Percentiles rank a stretch among this genome's conserved stretches.
Conservation (phyloP, 768 basidiomycete genomes). For the Termitomyces titanicus region DNA sequence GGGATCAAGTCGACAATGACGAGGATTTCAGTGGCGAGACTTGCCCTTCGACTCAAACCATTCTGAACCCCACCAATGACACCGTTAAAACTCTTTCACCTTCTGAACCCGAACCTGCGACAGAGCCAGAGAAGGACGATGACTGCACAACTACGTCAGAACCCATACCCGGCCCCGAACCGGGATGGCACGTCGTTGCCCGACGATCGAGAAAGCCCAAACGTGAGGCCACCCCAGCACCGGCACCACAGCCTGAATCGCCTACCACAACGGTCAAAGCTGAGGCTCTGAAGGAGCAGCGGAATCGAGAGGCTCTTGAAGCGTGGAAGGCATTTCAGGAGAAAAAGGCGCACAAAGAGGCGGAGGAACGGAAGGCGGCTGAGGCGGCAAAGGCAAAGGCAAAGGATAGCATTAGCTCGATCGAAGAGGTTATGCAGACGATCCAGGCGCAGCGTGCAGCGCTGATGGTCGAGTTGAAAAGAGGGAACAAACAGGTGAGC, state of each 20-base stretch:
- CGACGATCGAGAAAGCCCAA: neutral
- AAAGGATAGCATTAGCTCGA: neutral
- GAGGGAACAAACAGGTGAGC: neutral
- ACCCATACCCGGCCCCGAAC: neutral
- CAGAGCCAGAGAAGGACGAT: neutral
- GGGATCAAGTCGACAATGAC: neutral
- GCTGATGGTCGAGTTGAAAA: neutral
- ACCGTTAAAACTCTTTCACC: no score
- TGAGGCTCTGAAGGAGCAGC: neutral
- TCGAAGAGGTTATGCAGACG: neutral
- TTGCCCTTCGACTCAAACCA: neutral
- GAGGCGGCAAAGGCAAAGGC: neutral
- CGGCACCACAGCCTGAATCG: neutral
- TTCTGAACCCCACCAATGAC: no score
- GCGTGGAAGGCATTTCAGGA: neutral
- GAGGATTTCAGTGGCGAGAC: neutral
- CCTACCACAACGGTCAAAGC: neutral
- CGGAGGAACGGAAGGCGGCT: neutral
- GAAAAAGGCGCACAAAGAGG: neutral
- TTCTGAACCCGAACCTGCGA: neutral
- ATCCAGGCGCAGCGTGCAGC: neutral
- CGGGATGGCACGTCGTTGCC: neutral
- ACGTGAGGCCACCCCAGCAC: neutral
- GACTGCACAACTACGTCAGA: neutral
- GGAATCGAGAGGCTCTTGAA: neutral